phyloP scores from a whole-genome alignment of 1,139 yeast genomes.

The Trichomonascaceae sp. region DNA sequence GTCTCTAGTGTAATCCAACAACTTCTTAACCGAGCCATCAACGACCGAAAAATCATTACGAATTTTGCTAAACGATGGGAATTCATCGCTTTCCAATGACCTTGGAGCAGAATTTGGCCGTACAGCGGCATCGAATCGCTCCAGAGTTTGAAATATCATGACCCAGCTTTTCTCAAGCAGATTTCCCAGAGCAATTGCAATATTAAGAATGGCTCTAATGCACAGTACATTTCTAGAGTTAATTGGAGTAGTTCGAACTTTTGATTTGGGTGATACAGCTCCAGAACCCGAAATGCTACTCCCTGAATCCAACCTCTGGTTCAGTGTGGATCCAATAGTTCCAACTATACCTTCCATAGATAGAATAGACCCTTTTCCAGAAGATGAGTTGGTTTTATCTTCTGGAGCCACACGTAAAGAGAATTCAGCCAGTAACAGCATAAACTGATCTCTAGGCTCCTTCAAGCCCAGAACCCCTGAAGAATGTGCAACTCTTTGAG shows the following conservation, averaged over 20 bases:
- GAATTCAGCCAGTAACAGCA: conserved; percentile 48
- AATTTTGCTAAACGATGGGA: conserved; percentile 2
- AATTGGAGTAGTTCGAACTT: not conserved
- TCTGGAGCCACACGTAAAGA: conserved; percentile 27
- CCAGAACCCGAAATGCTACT: not conserved
- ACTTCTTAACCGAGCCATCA: conserved; percentile 36
- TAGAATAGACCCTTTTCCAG: conserved; percentile 1
- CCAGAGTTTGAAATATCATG: conserved; percentile 60
- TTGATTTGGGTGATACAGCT: not conserved
- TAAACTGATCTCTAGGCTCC: conserved; percentile 53
- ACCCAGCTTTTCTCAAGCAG: conserved; percentile 64
- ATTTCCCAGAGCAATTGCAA: conserved; percentile 75
- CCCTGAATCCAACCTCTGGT: not conserved
- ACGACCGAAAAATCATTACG: conserved; percentile 1
- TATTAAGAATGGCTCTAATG: conserved; percentile 66
- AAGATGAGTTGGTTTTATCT: not conserved
- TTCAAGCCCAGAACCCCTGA: conserved; percentile 64
- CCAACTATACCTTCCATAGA: conserved; percentile 13
- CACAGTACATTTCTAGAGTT: conserved; percentile 55
- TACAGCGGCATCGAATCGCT: conserved; percentile 58
- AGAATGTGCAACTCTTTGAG: conserved; percentile 76
- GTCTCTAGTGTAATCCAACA: conserved; percentile 55
- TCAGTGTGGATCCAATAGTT: conserved; percentile 9
- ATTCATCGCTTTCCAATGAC: not conserved
- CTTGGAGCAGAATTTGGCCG: conserved; percentile 20